These are phyloP conservation scores for Geotrichum fermentans DNA, from an alignment of 1,139 yeast species.

Conservation along the genomic window DNA sequence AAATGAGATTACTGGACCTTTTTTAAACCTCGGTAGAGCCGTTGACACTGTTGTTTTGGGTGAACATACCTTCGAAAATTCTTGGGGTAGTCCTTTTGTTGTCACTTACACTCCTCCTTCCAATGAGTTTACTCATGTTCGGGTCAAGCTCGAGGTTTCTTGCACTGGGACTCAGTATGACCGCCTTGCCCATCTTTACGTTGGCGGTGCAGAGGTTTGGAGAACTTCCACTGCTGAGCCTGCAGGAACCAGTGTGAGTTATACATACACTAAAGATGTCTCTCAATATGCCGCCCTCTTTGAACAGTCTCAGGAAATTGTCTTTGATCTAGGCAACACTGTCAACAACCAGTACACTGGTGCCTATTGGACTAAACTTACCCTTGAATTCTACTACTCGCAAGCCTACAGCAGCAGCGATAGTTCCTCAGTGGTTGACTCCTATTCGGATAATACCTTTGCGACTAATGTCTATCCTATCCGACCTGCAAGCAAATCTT, in stretches of 20 bases:
- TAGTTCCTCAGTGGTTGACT: slow-evolving; percentile 16
- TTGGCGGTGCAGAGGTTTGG: slow-evolving; percentile 70
- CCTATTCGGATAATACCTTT: slow-evolving; percentile 16
- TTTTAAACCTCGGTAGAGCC: slow-evolving; percentile 14
- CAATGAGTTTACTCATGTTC: slow-evolving; percentile 53
- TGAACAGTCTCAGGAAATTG: slow-evolving; percentile 43
- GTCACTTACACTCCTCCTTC: slow-evolving; percentile 42
- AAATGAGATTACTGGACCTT: slow-evolving; percentile 19
- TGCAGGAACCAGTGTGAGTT: slow-evolving; percentile 44
- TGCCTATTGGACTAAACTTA: slow-evolving; percentile 50
- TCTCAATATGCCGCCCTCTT: slow-evolving; percentile 55
- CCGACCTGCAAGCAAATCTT: slow-evolving; percentile 14
- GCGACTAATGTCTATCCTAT: slow-evolving; percentile 19
- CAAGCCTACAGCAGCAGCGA: slow-evolving; percentile 5
- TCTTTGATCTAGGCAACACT: slow-evolving; percentile 55
- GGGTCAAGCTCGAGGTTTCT: slow-evolving; percentile 53
- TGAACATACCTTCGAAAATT: slow-evolving; percentile 44
- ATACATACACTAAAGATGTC: slow-evolving; percentile 56
- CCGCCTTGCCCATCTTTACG: slow-evolving; percentile 63
- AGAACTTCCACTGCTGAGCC: slow-evolving; percentile 86
- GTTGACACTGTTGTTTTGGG: slow-evolving; percentile 14
- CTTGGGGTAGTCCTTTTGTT: slow-evolving; percentile 54
- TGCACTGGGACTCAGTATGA: slow-evolving; percentile 72
- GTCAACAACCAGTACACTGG: slow-evolving; percentile 58
- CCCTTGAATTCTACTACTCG: slow-evolving; percentile 48